Conservation (phyloP, 352 stramenopile genomes). For the Aphanomyces astaci region DNA sequence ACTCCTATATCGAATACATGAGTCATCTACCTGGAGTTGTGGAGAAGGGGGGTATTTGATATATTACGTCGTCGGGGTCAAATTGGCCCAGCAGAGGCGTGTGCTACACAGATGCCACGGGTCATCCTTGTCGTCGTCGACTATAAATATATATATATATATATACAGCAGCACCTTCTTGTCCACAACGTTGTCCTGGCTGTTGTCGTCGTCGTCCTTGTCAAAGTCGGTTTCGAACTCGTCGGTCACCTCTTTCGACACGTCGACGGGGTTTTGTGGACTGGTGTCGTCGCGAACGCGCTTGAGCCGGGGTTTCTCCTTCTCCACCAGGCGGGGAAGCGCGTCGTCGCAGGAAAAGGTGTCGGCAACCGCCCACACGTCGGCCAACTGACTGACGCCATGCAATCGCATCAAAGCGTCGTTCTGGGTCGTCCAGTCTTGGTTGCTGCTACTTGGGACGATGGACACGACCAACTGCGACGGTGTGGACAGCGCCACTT, state of each 20-base stretch:
- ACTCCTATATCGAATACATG: not conserved
- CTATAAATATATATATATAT: too few species aligned
- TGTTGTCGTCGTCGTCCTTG: slow-evolving; percentile 2
- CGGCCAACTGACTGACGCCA: not conserved
- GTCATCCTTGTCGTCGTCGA: too few species aligned
- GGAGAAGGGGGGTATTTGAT: too few species aligned
- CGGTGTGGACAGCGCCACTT: not conserved
- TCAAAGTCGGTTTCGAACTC: not conserved
- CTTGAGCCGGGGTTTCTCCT: not conserved
- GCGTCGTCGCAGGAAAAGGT: not conserved
- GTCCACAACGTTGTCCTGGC: not conserved
- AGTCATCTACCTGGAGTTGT: too few species aligned
- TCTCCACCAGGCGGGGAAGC: not conserved
- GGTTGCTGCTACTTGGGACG: not conserved
- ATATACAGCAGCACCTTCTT: not conserved
- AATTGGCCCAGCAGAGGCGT: not conserved
- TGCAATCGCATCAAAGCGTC: slow-evolving; percentile 1
- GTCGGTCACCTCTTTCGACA: not conserved
- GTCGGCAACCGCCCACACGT: not conserved
- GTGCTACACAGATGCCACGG: too few species aligned
- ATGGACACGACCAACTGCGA: not conserved
- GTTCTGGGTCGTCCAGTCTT: not conserved
- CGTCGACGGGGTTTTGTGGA: not conserved
- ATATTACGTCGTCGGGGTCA: not conserved
- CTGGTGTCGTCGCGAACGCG: not conserved